Evolutionary conservation across 2,329 filamentous ascomycete genomes (phyloP), one percentile per base, ranked within the genome.

Genomic region (Ophiocordyceps polyrhachis-furcata): DNA sequence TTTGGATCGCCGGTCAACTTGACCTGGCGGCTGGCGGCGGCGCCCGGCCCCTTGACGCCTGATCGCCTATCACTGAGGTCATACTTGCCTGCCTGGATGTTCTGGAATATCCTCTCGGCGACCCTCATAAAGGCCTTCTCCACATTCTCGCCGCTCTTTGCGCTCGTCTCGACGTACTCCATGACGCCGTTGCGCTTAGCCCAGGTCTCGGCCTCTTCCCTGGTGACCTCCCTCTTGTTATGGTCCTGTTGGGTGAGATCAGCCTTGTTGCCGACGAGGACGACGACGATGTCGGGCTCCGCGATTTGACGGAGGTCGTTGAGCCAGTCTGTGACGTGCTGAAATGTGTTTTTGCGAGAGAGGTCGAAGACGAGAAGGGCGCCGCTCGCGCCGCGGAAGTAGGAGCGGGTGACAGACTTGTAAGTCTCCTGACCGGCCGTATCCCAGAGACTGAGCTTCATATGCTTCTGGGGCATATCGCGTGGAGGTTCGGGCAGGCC

Each of bases 341-440:
- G 67, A 58, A 96, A 96, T 8, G 89, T 96, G 44, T 79, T 72
- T 43, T 79, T 79, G 47, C 91, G 76, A 25, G 84, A 84, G 51
- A 98, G 89, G 62, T 98, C 91, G 58, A 95, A 98, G 49, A 98
- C 91, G 23, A 98, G 76, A 14, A 98, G 71, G 41, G 73, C 74
- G 47, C 74, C 74, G 23, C 70, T 74, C 15, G 74, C 74, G 55
- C 87, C 88, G 44, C 88, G 81, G 64, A 94, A 94, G 66, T 95
- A 95, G 49, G 83, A 91, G 45, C 89, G 73, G 9, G 89, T 96
- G 47, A 96, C 91, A 41, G 83, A 89, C 62, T 95, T 95, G 70
- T 96, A 96, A 13, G 87, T 94, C 67, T 96, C 89, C 62, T 96
- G 89, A 23, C 89, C 89, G 15, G 89, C 89, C 1, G 89, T 96